These are phyloP conservation scores for Russula ochroleuca DNA, from an alignment of 768 basidiomycete genomes.

Conservation along the genomic window DNA sequence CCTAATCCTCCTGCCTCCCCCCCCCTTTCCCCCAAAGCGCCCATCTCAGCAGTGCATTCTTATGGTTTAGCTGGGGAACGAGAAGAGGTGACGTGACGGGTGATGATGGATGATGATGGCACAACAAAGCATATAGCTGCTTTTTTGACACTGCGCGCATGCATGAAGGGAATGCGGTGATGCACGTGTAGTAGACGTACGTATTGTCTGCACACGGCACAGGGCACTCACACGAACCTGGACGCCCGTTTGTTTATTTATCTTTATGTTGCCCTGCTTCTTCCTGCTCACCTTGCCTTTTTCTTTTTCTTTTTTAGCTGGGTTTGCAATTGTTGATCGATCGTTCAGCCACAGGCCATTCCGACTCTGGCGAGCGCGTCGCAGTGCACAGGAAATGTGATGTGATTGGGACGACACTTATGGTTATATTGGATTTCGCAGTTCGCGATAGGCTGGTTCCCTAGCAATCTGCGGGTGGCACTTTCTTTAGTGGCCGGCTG, in stretches of 20 bases:
- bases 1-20: background rate
- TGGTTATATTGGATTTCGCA: conserved; percentile 14
- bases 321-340: conserved; percentile 10
- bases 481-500: background rate
- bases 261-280: background rate
- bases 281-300: background rate
- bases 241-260: conserved; percentile 9
- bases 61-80: background rate
- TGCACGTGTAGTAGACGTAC: conserved; percentile 4
- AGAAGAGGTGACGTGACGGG: background rate
- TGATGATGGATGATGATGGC: conserved; percentile 4
- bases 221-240: background rate
- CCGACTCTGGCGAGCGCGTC: background rate
- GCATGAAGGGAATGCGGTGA: conserved; percentile 1
- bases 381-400: conserved; percentile 1
- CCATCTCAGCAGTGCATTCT: background rate
- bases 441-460: background rate
- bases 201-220: background rate
- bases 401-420: background rate
- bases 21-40: background rate
- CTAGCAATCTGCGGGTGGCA: conserved; percentile 1
- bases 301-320: background rate
- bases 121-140: background rate
- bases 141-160: conserved; percentile 15
- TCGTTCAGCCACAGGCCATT: conserved; percentile 9